phyloP scores from a whole-genome alignment of 306 rosid species.

The Inga oerstediana region DNA sequence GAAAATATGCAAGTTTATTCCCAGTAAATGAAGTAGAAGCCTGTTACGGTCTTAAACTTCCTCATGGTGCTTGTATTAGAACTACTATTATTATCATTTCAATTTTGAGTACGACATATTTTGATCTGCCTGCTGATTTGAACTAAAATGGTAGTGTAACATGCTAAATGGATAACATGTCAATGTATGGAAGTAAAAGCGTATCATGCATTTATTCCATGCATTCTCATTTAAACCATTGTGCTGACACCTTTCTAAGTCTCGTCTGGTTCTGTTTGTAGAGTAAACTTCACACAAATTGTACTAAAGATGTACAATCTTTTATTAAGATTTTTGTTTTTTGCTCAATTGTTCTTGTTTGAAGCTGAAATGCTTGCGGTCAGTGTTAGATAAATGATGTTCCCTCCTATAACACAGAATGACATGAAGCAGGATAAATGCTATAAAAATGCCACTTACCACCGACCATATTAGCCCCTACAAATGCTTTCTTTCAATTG shows the following conservation, averaged over 20 bases:
- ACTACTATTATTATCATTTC: not conserved
- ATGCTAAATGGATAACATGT: not conserved
- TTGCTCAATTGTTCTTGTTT: not conserved
- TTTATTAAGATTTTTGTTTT: not conserved
- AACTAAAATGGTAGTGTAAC: not conserved
- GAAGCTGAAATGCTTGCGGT: not conserved
- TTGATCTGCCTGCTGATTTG: not conserved
- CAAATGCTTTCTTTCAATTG: not conserved
- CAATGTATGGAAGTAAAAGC: not conserved
- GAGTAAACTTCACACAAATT: not conserved
- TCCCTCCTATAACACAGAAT: not conserved
- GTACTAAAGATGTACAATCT: not conserved
- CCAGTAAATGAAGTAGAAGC: not conserved
- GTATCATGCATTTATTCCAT: not conserved
- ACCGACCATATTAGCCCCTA: not conserved
- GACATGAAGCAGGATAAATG: not conserved
- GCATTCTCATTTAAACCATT: constrained; percentile 12
- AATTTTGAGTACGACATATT: constrained; percentile 1
- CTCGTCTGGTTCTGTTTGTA: not conserved
- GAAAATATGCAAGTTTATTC: not conserved
- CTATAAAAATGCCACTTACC: not conserved
- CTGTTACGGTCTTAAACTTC: not conserved
- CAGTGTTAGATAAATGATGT: not conserved
- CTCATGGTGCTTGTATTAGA: not conserved
- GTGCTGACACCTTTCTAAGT: not conserved